These are phyloP conservation scores for Oleoguttula mirabilis DNA, from an alignment of 495 filamentous ascomycete genomes.

Conservation along the genomic window DNA sequence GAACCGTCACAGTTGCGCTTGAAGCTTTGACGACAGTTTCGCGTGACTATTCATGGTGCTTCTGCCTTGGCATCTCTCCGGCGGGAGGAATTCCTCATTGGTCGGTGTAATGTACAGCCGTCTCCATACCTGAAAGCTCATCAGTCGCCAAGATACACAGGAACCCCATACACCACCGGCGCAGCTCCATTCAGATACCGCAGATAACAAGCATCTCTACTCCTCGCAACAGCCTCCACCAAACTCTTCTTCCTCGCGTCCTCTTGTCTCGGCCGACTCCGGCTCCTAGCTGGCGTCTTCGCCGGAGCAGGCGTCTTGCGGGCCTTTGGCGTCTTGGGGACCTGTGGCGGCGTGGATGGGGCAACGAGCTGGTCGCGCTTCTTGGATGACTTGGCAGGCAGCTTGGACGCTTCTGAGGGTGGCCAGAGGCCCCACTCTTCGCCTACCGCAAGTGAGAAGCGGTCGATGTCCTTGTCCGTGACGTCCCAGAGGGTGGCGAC, in stretches of 20 bases:
- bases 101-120: too few relatives aligned
- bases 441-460: slow-evolving; percentile 63
- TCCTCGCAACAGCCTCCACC: slow-evolving; percentile 66
- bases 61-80: too few relatives aligned
- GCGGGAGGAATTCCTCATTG: too few relatives aligned
- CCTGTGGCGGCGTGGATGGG: slow-evolving; percentile 10
- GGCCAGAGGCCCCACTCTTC: slow-evolving; percentile 69
- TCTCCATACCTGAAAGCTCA: too few relatives aligned
- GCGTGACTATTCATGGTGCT: too few relatives aligned
- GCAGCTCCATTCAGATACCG: slow-evolving; percentile 86
- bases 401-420: slow-evolving; percentile 16
- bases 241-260: slow-evolving; percentile 33
- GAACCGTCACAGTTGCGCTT: too few relatives aligned
- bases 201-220: slow-evolving; percentile 64
- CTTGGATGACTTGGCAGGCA: slow-evolving; percentile 18
- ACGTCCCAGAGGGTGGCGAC: slow-evolving; percentile 95
- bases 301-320: slow-evolving; percentile 11
- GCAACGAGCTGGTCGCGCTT: slow-evolving; percentile 6
- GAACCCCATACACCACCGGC: slow-evolving; percentile 87
- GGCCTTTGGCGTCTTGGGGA: slow-evolving; percentile 10
- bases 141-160: slow-evolving; percentile 56
- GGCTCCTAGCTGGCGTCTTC: slow-evolving; percentile 17
- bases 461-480: slow-evolving; percentile 91
- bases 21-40: too few relatives aligned
- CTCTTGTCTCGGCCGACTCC: slow-evolving; percentile 9